These are phyloP conservation scores for Lenwebbia sp. DNA, from an alignment of 345 rosid species.

Conservation along the genomic window DNA sequence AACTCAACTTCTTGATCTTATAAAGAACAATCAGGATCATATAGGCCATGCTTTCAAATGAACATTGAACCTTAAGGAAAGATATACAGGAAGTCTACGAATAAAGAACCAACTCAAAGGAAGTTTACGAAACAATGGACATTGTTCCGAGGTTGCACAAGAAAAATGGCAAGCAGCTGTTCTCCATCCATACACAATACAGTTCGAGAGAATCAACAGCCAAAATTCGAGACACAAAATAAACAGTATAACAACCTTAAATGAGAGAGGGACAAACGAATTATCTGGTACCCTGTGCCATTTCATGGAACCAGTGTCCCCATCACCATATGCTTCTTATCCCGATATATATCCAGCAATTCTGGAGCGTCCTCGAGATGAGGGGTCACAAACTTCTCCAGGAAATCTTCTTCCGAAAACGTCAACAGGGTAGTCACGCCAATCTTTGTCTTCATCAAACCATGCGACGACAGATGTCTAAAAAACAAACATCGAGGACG, in stretches of 20 bases:
- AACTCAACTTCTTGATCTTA: neutral
- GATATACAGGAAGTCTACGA: neutral
- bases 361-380: neutral
- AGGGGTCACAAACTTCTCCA: conserved; percentile 5
- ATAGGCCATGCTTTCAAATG: neutral
- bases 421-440: neutral
- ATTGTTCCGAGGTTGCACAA: neutral
- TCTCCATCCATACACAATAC: neutral
- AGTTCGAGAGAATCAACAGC: neutral
- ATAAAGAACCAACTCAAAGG: neutral
- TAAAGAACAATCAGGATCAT: neutral
- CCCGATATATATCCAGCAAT: conserved; percentile 8
- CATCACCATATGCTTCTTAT: conserved; percentile 9
- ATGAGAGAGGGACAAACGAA: neutral
- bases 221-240: neutral
- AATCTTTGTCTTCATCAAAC: conserved; percentile 8
- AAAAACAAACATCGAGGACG: conserved; percentile 19
- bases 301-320: neutral
- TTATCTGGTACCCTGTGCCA: neutral
- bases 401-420: neutral
- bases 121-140: neutral
- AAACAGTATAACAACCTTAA: neutral
- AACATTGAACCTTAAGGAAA: neutral
- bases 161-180: neutral
- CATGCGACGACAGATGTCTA: conserved; percentile 4